Evolutionary conservation across 2,329 filamentous ascomycete species (phyloP).

Genomic region (Juglanconis juglandina): DNA sequence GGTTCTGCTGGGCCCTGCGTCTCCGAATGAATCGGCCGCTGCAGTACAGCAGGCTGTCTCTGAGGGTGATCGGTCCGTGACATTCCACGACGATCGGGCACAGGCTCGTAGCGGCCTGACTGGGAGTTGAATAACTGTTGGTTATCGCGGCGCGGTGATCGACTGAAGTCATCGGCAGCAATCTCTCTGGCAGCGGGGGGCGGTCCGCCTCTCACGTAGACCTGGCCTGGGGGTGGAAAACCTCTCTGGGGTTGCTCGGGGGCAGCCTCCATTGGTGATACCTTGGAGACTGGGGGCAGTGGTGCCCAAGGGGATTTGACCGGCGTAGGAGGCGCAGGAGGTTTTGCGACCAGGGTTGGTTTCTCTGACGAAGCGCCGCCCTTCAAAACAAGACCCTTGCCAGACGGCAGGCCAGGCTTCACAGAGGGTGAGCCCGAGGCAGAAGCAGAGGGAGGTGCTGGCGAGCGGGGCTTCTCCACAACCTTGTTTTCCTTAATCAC

Average conservation of each 20-base stretch:
- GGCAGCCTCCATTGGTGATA: slow-evolving; percentile 64
- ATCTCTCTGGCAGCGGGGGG: slow-evolving; percentile 72
- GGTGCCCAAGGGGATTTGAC: slow-evolving; percentile 90
- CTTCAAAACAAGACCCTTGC: slow-evolving; percentile 64
- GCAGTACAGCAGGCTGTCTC: slow-evolving; percentile 74
- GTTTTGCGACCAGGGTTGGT: slow-evolving; percentile 70
- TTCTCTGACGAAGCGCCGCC: slow-evolving; percentile 58
- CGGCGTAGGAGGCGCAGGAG: slow-evolving; percentile 62
- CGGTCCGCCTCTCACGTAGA: slow-evolving; percentile 51
- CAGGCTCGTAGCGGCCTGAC: slow-evolving; percentile 88
- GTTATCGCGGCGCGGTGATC: slow-evolving; percentile 76
- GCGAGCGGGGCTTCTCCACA: slow-evolving; percentile 43
- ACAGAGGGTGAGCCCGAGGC: slow-evolving; percentile 37
- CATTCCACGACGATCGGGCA: slow-evolving; percentile 71
- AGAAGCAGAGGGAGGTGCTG: slow-evolving; percentile 18
- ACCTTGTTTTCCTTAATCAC: slow-evolving; percentile 25
- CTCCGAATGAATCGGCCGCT: slow-evolving; percentile 65
- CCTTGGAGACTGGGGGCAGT: slow-evolving; percentile 79
- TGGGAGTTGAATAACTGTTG: slow-evolving; percentile 93
- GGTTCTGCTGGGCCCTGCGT: slow-evolving; percentile 70
- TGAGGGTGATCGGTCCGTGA: slow-evolving; percentile 63
- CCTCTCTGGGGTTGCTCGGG: slow-evolving; percentile 35
- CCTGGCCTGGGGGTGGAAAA: slow-evolving; percentile 49
- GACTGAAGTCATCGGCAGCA: slow-evolving; percentile 87
- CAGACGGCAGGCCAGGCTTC: slow-evolving; percentile 45